These are phyloP conservation scores for Vitis rotundifolia DNA, from an alignment of 164 flowering plant genomes.

Conservation along the genomic window DNA sequence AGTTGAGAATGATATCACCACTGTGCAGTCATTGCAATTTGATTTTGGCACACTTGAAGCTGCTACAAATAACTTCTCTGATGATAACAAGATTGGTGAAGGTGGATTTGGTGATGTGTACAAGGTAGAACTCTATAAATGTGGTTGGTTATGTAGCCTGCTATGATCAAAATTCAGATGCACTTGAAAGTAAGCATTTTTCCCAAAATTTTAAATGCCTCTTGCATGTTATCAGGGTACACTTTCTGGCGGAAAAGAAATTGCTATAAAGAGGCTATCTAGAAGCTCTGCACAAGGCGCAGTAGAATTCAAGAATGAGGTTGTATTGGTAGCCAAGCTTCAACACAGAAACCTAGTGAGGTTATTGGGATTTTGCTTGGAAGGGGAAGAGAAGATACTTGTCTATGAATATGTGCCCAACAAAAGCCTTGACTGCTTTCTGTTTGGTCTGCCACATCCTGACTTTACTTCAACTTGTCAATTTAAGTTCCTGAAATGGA, in stretches of 20 bases:
- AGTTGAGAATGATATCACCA: constrained; percentile 9
- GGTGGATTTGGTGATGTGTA: constrained; percentile 36
- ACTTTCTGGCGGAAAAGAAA: constrained; percentile 28
- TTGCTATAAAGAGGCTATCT: constrained; percentile 46
- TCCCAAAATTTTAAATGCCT: background rate
- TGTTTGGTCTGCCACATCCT: constrained; percentile 21
- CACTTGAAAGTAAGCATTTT: too few species aligned
- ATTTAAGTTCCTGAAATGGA: background rate
- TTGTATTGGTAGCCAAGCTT: too few species aligned
- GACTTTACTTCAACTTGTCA: background rate
- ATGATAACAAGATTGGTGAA: constrained; percentile 25
- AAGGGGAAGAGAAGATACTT: too few species aligned
- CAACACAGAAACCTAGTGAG: too few species aligned
- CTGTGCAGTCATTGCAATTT: constrained; percentile 19
- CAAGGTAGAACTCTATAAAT: constrained; percentile 21
- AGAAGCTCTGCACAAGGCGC: constrained; percentile 38
- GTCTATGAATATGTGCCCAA: too few species aligned
- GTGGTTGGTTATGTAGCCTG: too few species aligned
- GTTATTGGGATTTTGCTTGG: too few species aligned
- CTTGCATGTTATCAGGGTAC: constrained; percentile 22
- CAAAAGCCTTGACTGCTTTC: constrained; percentile 22
- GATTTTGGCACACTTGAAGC: constrained; percentile 19
- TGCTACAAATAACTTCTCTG: constrained; percentile 33
- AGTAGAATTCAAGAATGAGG: too few species aligned
- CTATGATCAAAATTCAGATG: background rate